Evolutionary conservation across 768 basidiomycete genomes (phyloP), one percentile per base, ranked within the genome.

Genomic region (Harrya chromipes): DNA sequence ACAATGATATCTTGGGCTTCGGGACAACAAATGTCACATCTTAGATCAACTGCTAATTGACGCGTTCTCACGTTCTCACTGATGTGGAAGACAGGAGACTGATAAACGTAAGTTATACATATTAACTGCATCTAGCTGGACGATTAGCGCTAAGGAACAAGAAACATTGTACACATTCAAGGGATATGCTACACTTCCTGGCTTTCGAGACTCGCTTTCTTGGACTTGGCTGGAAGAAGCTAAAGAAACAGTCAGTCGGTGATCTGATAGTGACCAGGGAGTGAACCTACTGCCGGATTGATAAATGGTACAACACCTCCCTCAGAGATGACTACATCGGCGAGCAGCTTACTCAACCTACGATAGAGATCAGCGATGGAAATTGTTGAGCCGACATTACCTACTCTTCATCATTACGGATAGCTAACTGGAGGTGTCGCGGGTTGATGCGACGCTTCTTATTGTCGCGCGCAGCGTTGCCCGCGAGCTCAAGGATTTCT

Each of bases 381-480:
- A 33, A 12, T 23, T 33, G 8, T 40, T 26, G 33, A 46, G 13
- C 19, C 1, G 12, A 10, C 14, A 7, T 13, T 9, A 71, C 81
- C 52, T 58, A 85, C 85, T 90, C 92, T 70, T 94, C 92, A 55
- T 94, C 92, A 68, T 94, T 92, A 44, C 94, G 83, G 72, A 97
- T 93, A 55, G 93, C 93, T 55, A 95, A 83, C 70, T 97, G 93
- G 41, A 95, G 74, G 72, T 97, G 94, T 70, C 94, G 87, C 40
- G 93, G 94, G 23, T 94, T 90, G 63, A 95, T 94, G 82, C 94
- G 91, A 57, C 91, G 87, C 75, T 94, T 90, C 79, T 90, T 91
- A 78, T 91, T 91, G 72, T 88, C 89, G 49, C 89, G 86, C 37
- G 90, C 89, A 31, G 90, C 89, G 49, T 90, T 89, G 33, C 93